phyloP scores from a whole-genome alignment of 371 early-diverging fungal genomes.

The Syncephalastrum racemosum region DNA sequence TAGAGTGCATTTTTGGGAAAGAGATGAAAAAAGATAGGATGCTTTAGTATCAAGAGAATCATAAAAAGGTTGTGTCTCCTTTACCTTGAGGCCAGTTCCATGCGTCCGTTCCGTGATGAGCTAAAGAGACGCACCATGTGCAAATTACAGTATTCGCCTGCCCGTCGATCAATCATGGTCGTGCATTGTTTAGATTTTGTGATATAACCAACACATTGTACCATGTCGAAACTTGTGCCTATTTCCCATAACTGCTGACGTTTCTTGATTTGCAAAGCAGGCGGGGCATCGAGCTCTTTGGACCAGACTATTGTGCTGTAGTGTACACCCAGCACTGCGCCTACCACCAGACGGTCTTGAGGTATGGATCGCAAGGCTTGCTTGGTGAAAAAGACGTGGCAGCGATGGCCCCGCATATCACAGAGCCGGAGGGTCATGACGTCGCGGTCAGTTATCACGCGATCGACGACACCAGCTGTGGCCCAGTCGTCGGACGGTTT shows the following conservation, averaged over 20 bases:
- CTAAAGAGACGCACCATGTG: constrained; percentile 32
- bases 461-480: constrained; percentile 37
- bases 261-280: constrained; percentile 28
- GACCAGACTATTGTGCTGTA: constrained; percentile 30
- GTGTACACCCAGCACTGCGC: constrained; percentile 27
- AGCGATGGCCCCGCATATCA: constrained; percentile 28
- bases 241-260: constrained; percentile 33
- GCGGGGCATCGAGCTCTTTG: constrained; percentile 15
- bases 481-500: constrained; percentile 37
- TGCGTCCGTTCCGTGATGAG: constrained; percentile 39
- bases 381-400: constrained; percentile 27
- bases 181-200: constrained; percentile 23
- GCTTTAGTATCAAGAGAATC: neutral
- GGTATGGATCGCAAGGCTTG: neutral
- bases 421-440: constrained; percentile 30
- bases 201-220: constrained; percentile 27
- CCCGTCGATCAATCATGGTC: constrained; percentile 42
- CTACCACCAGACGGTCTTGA: constrained; percentile 15
- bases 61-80: neutral
- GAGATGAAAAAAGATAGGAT: neutral
- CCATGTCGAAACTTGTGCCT: constrained; percentile 38
- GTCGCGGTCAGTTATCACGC: constrained; percentile 10
- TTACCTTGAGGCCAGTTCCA: constrained; percentile 50
- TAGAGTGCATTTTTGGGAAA: neutral
- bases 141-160: constrained; percentile 39